A percentile compares a stretch with the other conserved stretches of the same genome.
phyloP scores from a whole-genome alignment of 805 yeast species.

The Maudiozyma serrabonitensis region DNA sequence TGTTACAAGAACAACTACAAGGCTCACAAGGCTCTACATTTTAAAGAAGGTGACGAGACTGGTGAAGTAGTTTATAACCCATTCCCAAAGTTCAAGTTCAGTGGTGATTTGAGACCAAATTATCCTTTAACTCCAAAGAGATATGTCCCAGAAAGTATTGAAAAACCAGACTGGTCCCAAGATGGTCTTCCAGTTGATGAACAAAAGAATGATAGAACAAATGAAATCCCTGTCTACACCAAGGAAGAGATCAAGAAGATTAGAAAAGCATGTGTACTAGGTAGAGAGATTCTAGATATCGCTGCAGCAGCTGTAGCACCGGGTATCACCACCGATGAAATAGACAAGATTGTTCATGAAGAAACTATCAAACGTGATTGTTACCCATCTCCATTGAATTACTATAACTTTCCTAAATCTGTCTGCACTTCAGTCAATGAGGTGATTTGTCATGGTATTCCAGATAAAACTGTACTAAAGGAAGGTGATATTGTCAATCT shows the following conservation, averaged over 20 bases:
- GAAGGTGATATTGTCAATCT: slow-evolving; percentile 94
- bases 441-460: slow-evolving; percentile 94
- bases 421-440: slow-evolving; percentile 92
- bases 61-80: slow-evolving; percentile 59
- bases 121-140: slow-evolving; percentile 77
- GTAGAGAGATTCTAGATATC: slow-evolving; percentile 81
- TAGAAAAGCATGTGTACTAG: slow-evolving; percentile 63
- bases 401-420: slow-evolving; percentile 86
- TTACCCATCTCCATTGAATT: slow-evolving; percentile 92
- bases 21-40: slow-evolving; percentile 68
- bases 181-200: slow-evolving; percentile 76
- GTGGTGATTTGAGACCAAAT: slow-evolving; percentile 65
- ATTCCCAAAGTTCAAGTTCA: slow-evolving; percentile 65
- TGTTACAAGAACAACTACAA: slow-evolving; percentile 72
- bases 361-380: slow-evolving; percentile 84
- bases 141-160: slow-evolving; percentile 59
- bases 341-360: slow-evolving; percentile 76
- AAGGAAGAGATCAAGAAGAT: slow-evolving; percentile 66
- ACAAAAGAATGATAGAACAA: slow-evolving; percentile 57
- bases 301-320: slow-evolving; percentile 79
- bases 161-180: slow-evolving; percentile 72
- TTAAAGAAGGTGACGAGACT: slow-evolving; percentile 38
- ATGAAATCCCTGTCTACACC: slow-evolving; percentile 51
- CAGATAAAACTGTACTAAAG: slow-evolving; percentile 74
- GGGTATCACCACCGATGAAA: slow-evolving; percentile 88